Conservation (phyloP, 1,284 basidiomycete species). For the Blastosporella zonata region DNA sequence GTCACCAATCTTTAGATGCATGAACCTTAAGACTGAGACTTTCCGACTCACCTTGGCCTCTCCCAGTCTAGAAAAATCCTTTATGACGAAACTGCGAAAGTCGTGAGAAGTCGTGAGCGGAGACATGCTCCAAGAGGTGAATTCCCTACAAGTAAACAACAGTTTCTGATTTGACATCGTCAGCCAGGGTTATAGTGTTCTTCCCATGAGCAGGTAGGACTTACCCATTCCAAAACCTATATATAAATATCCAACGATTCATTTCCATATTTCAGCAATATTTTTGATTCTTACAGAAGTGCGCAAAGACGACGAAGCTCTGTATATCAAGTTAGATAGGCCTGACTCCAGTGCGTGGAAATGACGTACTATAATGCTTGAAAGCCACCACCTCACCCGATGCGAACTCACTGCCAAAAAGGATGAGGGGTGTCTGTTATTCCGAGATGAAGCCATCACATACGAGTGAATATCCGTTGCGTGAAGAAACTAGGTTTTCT, state of each 20-base stretch:
- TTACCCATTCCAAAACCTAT: constrained; percentile 39
- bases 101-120: background rate
- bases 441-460: constrained; percentile 9
- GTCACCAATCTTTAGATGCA: background rate
- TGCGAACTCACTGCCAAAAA: constrained; percentile 30
- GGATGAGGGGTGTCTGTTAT: background rate
- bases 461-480: constrained; percentile 35
- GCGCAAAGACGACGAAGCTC: constrained; percentile 33
- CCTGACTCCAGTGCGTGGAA: background rate
- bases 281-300: constrained; percentile 32
- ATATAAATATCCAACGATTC: too few relatives aligned
- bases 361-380: constrained; percentile 31
- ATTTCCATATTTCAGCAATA: background rate
- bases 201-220: background rate
- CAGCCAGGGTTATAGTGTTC: background rate
- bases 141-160: constrained; percentile 32
- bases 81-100: constrained; percentile 30
- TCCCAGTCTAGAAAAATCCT: constrained; percentile 29
- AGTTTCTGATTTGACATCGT: constrained; percentile 26
- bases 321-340: constrained; percentile 5
- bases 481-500: constrained; percentile 35
- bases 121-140: background rate
- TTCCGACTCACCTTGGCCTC: constrained; percentile 30
- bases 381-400: constrained; percentile 32
- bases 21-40: background rate